phyloP scores from a whole-genome alignment of 495 filamentous ascomycete species.

The Elasticomyces elasticus region DNA sequence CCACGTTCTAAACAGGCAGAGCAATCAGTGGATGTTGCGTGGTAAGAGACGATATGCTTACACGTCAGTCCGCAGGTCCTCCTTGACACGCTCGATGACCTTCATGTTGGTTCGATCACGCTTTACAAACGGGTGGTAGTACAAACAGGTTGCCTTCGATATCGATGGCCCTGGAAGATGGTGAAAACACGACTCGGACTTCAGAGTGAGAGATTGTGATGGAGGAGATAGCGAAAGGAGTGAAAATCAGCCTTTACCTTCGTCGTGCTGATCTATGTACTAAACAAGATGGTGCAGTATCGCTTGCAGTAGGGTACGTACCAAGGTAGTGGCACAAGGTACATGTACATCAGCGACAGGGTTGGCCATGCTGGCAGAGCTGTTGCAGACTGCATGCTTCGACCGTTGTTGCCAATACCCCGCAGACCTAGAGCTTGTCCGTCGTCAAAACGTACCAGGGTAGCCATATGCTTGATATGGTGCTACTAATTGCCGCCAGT shows the following conservation, averaged over 20 bases:
- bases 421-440: too few species aligned
- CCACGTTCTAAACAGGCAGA: constrained; percentile 2
- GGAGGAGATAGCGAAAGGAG: not conserved
- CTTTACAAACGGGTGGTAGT: too few species aligned
- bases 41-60: not conserved
- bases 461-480: not conserved
- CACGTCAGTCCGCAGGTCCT: not conserved
- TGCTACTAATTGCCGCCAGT: too few species aligned
- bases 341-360: not conserved
- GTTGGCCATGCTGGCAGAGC: not conserved
- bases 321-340: not conserved
- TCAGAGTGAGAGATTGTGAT: not conserved
- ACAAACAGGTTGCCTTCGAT: too few species aligned
- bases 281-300: not conserved
- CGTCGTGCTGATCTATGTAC: not conserved
- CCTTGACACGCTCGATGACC: not conserved
- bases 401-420: too few species aligned
- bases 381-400: not conserved
- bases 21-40: too few species aligned
- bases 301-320: not conserved
- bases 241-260: not conserved
- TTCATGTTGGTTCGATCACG: too few species aligned
- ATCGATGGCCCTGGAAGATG: too few species aligned
- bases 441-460: not conserved
- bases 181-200: too few species aligned